A percentile compares a stretch with the other conserved stretches of the same genome.
These are phyloP conservation scores for Pyropia haitanensis DNA, from an alignment of 23 red algal genomes.

Conservation along the genomic window DNA sequence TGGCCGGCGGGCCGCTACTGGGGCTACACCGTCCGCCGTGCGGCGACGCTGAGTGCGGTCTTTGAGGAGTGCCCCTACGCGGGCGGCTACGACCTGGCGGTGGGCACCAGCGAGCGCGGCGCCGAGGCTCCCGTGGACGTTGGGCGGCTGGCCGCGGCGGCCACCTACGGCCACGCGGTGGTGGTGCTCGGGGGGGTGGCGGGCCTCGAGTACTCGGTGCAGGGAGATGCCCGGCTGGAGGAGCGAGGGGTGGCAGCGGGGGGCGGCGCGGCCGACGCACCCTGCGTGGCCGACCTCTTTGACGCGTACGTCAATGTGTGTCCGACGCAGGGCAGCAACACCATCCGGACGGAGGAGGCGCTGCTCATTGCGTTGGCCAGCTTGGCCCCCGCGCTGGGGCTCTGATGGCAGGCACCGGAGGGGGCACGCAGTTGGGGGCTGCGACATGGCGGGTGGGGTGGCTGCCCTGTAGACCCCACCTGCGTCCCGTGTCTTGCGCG, in stretches of 20 bases:
- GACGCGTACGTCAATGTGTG: constrained; percentile 91
- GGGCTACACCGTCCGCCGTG: constrained; percentile 75
- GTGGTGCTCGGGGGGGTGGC: constrained; percentile 86
- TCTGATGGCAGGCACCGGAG: too few species aligned
- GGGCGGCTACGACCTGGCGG: constrained; percentile 58
- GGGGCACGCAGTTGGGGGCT: too few species aligned
- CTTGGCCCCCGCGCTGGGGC: constrained; percentile 37
- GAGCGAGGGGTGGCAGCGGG: constrained; percentile 16
- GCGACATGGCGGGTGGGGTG: too few species aligned
- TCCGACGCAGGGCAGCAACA: constrained; percentile 80
- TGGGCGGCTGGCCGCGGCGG: background rate
- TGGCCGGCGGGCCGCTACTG: constrained; percentile 52
- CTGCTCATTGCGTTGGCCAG: constrained; percentile 73
- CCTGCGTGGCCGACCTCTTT: constrained; percentile 65
- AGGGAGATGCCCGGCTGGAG: constrained; percentile 35
- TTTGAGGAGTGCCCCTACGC: constrained; percentile 30
- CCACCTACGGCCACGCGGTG: constrained; percentile 45
- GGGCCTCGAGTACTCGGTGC: constrained; percentile 55
- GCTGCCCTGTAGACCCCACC: too few species aligned
- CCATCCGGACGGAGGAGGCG: constrained; percentile 96
- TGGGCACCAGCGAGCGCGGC: constrained; percentile 84
- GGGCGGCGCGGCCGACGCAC: background rate
- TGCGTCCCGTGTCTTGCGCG: too few species aligned
- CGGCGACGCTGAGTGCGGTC: constrained; percentile 33
- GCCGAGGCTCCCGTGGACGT: constrained; percentile 22